Conservation (phyloP, 257 asterid genomes). For the Ligustrum vulgare region DNA sequence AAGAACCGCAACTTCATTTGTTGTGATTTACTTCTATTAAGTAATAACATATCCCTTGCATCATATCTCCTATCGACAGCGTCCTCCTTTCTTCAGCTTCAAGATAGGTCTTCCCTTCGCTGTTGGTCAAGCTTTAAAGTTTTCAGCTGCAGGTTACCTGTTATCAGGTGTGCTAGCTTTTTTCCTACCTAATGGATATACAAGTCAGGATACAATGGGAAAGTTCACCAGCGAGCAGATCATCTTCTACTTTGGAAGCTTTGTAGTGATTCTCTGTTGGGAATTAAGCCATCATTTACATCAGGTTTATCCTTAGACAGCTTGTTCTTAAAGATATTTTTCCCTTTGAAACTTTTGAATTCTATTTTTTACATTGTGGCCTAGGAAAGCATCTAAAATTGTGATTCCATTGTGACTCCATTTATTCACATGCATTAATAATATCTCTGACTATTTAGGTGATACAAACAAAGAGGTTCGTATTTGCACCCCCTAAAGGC, state of each 20-base stretch:
- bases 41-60: not conserved
- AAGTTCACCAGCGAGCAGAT: slow-evolving; percentile 64
- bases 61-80: slow-evolving; percentile 46
- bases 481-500: slow-evolving; percentile 94
- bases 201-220: slow-evolving; percentile 42
- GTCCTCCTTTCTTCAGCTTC: slow-evolving; percentile 91
- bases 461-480: slow-evolving; percentile 74
- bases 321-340: not conserved
- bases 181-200: slow-evolving; percentile 52
- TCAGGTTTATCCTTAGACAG: slow-evolving; percentile 50
- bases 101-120: slow-evolving; percentile 83
- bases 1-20: slow-evolving; percentile 6
- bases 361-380: not conserved
- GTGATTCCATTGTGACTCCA: not conserved
- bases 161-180: slow-evolving; percentile 48
- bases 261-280: slow-evolving; percentile 78
- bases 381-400: not conserved
- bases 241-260: slow-evolving; percentile 56
- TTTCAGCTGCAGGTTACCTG: slow-evolving; percentile 57
- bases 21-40: slow-evolving; percentile 19
- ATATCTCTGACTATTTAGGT: slow-evolving; percentile 49
- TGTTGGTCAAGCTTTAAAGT: slow-evolving; percentile 55
- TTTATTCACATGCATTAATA: not conserved
- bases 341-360: not conserved
- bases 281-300: slow-evolving; percentile 78